Percentiles rank a stretch among this genome's conserved stretches.
Conservation (phyloP, 176 grass and related monocot species). For the Carex scoparia region DNA sequence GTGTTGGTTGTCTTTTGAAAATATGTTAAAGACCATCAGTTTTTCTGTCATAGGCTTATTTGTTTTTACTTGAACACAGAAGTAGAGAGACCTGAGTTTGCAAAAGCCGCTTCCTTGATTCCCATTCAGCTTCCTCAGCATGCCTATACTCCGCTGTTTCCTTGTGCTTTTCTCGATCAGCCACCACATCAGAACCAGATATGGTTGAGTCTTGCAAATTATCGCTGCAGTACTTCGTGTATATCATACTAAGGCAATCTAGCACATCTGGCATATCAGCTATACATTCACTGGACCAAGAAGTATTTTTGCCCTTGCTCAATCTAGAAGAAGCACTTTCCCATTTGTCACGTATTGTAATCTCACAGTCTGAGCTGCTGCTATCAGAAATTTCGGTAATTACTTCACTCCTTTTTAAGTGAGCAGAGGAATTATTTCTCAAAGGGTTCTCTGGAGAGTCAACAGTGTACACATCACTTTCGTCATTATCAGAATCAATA, state of each 20-base stretch:
- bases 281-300: slow-evolving; percentile 6
- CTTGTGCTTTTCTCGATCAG: slow-evolving; percentile 77
- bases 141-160: slow-evolving; percentile 77
- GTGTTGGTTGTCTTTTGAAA: neutral
- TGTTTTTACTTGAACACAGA: neutral
- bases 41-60: neutral
- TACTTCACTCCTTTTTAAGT: neutral
- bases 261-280: slow-evolving; percentile 17
- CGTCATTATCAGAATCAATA: slow-evolving; percentile 9
- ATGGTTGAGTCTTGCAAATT: neutral
- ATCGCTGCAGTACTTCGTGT: slow-evolving; percentile 1
- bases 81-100: slow-evolving; percentile 55
- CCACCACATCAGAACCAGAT: slow-evolving; percentile 19
- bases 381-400: slow-evolving; percentile 2
- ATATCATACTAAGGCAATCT: slow-evolving; percentile 13
- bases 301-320: slow-evolving; percentile 2
- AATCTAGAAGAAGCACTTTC: slow-evolving; percentile 64
- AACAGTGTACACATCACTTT: slow-evolving; percentile 34
- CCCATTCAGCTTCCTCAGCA: slow-evolving; percentile 80
- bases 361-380: slow-evolving; percentile 66
- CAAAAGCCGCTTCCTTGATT: slow-evolving; percentile 56
- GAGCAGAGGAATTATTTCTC: neutral
- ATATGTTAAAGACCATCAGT: neutral
- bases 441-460: slow-evolving; percentile 14
- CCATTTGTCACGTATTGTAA: slow-evolving; percentile 60